Evolutionary conservation across 2,329 filamentous ascomycete species (phyloP), one percentile per base, ranked within the genome.

Genomic region (Sporothrix euskadiensis): DNA sequence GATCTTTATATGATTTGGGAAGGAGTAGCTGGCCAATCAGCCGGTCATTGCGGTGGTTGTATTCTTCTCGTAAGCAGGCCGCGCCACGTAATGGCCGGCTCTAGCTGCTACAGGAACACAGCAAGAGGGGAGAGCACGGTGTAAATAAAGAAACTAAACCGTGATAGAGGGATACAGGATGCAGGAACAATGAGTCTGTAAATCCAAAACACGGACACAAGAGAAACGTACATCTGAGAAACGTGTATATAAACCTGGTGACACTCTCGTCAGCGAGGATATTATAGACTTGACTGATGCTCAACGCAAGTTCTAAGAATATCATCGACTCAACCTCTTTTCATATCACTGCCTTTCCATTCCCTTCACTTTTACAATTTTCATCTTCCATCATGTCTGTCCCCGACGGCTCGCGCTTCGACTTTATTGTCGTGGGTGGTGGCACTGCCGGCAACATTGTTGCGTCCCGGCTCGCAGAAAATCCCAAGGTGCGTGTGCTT

Each of bases 401-500:
- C 12, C 8, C 41, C 39, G 12, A 44, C 12, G 41, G 41, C 35
- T 44, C 7, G 12, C 16, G 49, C 49, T 49, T 54, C 35, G 54
- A 71, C 35, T 61, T 61, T 75, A 56, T 88, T 54, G 78, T 89
- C 73, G 79, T 88, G 30, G 87, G 87, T 44, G 87, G 87, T 49
- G 87, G 87, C 7, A 88, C 85, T 7, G 63, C 63, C 10, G 87
- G 87, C 19, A 80, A n/a, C 16, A 10, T n/a, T 5, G 16, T 63
- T 87, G 87, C 54, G 87, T 86, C 8, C 87, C 85, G 8, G 9
- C 63, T 16, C 87, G 87, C 19, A 80, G 83, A 86, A 73, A 78
- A 84, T 70, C 74, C 82, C 57, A 71, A 79, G 47, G 73, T 84
- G 73, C 78, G 78, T 4, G 81, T 88, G n/a, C 82, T 81, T 8